Evolutionary conservation across 306 rosid genomes (phyloP).

Genomic region (Vigna trinervia): DNA sequence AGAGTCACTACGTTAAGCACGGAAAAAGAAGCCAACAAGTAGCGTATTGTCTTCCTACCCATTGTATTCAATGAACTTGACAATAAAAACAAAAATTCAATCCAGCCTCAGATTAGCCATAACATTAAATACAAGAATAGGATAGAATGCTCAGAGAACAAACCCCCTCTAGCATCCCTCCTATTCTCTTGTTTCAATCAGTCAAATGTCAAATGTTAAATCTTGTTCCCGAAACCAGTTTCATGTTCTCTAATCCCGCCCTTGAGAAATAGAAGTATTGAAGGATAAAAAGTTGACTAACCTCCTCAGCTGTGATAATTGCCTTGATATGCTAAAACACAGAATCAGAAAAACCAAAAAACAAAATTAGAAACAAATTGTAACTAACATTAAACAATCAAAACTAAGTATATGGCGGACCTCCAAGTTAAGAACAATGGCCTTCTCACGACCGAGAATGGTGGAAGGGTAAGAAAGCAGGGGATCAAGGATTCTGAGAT

Average conservation of each 20-base stretch:
- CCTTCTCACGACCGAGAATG: constrained; percentile 88
- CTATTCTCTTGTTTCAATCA: constrained; percentile 9
- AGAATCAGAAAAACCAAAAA: constrained; percentile 33
- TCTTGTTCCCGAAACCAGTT: neutral
- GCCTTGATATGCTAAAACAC: constrained; percentile 91
- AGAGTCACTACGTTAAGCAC: no score
- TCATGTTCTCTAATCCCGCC: neutral
- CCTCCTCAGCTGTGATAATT: constrained; percentile 97
- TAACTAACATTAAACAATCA: neutral
- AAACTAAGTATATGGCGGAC: constrained; percentile 26
- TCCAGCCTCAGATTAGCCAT: constrained; percentile 4
- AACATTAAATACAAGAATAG: neutral
- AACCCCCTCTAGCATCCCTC: constrained; percentile 21
- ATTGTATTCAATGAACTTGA: no score
- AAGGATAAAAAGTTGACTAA: constrained; percentile 36
- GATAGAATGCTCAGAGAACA: neutral
- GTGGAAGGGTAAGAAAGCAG: constrained; percentile 88
- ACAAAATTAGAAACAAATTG: neutral
- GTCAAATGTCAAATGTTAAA: neutral
- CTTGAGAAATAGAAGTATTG: neutral
- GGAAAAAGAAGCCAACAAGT: no score
- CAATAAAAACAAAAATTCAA: neutral
- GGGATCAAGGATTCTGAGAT: constrained; percentile 93
- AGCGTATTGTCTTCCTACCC: no score
- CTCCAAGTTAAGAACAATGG: constrained; percentile 96